Evolutionary conservation across 1,139 yeast species (phyloP).

Genomic region (Suhomyces yuchorum): DNA sequence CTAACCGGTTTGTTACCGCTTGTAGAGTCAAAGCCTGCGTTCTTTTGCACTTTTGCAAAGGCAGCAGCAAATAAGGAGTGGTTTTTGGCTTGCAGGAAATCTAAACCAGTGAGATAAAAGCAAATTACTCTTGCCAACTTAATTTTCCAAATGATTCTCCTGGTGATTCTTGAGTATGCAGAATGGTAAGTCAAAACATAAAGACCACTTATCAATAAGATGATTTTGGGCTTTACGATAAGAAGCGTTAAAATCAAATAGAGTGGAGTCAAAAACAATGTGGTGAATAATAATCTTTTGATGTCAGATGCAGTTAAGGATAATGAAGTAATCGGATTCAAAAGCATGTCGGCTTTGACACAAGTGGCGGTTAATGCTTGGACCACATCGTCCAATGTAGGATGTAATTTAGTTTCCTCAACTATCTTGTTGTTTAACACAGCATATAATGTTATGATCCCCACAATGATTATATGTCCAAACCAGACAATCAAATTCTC

Average conservation of each 20-base stretch:
- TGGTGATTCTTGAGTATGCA: slow-evolving; percentile 75
- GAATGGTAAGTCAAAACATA: slow-evolving; percentile 83
- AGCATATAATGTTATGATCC: slow-evolving; percentile 66
- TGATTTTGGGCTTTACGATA: slow-evolving; percentile 68
- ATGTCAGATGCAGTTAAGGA: slow-evolving; percentile 76
- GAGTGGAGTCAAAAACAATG: slow-evolving; percentile 81
- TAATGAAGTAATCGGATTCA: slow-evolving; percentile 74
- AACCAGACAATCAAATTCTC: slow-evolving; percentile 71
- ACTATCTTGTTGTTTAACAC: slow-evolving; percentile 52
- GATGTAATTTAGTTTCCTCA: slow-evolving; percentile 61
- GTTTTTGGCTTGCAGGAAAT: slow-evolving; percentile 61
- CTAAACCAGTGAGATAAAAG: slow-evolving; percentile 85
- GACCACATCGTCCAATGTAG: slow-evolving; percentile 89
- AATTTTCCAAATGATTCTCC: slow-evolving; percentile 83
- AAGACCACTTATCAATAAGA: slow-evolving; percentile 61
- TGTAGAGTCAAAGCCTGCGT: slow-evolving; percentile 35
- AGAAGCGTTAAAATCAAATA: slow-evolving; percentile 71
- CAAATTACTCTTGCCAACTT: slow-evolving; percentile 67
- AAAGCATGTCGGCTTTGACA: slow-evolving; percentile 71
- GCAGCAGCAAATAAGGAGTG: slow-evolving; percentile 57
- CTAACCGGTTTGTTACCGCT: slow-evolving; percentile 61
- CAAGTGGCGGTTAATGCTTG: slow-evolving; percentile 76
- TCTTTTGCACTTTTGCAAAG: slow-evolving; percentile 60
- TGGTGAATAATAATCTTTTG: slow-evolving; percentile 76
- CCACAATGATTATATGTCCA: slow-evolving; percentile 78